A percentile compares a stretch with the other conserved stretches of the same genome.
Conservation (phyloP, 2,329 filamentous ascomycete genomes). For the Hymenoscyphus albidus region DNA sequence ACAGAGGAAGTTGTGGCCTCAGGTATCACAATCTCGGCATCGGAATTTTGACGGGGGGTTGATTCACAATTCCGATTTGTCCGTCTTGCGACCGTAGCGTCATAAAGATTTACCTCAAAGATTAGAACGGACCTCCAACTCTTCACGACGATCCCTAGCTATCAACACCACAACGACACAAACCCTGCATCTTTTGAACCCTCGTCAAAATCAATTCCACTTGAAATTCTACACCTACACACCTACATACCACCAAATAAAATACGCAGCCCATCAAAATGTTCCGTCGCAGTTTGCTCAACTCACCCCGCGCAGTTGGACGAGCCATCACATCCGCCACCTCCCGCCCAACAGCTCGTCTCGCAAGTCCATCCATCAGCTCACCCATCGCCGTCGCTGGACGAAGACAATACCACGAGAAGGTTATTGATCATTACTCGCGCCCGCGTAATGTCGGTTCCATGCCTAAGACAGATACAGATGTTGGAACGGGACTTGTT, state of each 20-base stretch:
- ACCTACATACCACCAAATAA: constrained; percentile 2
- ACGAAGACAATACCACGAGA: constrained; percentile 36
- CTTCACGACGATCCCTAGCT: background rate
- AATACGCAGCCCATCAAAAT: constrained; percentile 20
- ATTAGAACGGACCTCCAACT: constrained; percentile 3
- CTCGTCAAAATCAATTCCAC: constrained; percentile 3
- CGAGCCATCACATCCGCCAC: constrained; percentile 28
- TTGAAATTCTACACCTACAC: constrained; percentile 2
- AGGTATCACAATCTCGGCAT: background rate
- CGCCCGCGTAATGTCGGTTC: constrained; percentile 74
- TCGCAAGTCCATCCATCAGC: constrained; percentile 23
- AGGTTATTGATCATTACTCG: constrained; percentile 76
- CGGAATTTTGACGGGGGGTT: background rate
- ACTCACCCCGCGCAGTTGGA: constrained; percentile 30
- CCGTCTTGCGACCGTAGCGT: background rate
- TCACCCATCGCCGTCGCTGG: constrained; percentile 27
- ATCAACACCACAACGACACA: constrained; percentile 3
- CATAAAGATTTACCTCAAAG: background rate
- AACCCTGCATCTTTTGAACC: constrained; percentile 9
- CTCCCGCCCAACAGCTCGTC: constrained; percentile 26
- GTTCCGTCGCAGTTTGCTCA: constrained; percentile 32
- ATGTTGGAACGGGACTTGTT: constrained; percentile 89
- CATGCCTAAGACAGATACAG: constrained; percentile 72
- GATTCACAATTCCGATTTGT: constrained; percentile 1
- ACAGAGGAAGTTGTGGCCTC: background rate